Conservation (phyloP, 768 basidiomycete genomes). For the Mycena polygramma region DNA sequence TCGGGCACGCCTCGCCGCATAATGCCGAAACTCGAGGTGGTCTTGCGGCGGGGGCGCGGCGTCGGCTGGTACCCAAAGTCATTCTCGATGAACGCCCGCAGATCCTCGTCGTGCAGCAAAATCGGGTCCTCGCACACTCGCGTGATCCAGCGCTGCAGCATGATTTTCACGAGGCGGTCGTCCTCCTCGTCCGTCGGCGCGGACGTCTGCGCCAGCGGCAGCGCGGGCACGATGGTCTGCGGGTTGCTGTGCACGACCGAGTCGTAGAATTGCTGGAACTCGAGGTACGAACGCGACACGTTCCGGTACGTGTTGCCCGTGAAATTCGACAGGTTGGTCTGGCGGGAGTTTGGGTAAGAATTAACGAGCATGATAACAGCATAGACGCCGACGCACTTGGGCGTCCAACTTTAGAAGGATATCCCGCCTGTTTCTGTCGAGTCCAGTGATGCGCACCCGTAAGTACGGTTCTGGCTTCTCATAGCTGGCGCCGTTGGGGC, state of each 20-base stretch:
- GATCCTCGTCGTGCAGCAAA: slow-evolving; percentile 89
- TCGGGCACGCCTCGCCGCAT: slow-evolving; percentile 88
- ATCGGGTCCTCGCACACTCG: slow-evolving; percentile 94
- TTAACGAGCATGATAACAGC: not conserved
- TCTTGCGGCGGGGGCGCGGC: slow-evolving; percentile 79
- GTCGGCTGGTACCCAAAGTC: slow-evolving; percentile 97
- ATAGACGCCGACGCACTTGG: slow-evolving; percentile 69
- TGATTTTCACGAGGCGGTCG: slow-evolving; percentile 93
- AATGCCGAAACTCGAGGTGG: slow-evolving; percentile 79
- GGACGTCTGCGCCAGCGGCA: slow-evolving; percentile 96
- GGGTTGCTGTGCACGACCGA: slow-evolving; percentile 91
- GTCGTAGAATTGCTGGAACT: slow-evolving; percentile 96
- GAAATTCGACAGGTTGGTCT: slow-evolving; percentile 97
- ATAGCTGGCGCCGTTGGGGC: slow-evolving; percentile 76
- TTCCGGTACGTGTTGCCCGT: slow-evolving; percentile 91
- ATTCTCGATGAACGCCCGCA: slow-evolving; percentile 95
- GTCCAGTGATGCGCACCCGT: slow-evolving; percentile 87
- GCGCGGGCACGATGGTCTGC: slow-evolving; percentile 95
- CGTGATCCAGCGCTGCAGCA: slow-evolving; percentile 95
- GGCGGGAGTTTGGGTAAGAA: slow-evolving; percentile 22
- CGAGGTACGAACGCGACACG: slow-evolving; percentile 93
- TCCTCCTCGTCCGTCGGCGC: slow-evolving; percentile 99
- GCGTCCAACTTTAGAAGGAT: slow-evolving; percentile 95
- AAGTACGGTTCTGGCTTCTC: slow-evolving; percentile 89
- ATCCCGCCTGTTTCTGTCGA: slow-evolving; percentile 96